phyloP scores from a whole-genome alignment of 1,139 yeast species.

The Yamadazyma membranifaciens region DNA sequence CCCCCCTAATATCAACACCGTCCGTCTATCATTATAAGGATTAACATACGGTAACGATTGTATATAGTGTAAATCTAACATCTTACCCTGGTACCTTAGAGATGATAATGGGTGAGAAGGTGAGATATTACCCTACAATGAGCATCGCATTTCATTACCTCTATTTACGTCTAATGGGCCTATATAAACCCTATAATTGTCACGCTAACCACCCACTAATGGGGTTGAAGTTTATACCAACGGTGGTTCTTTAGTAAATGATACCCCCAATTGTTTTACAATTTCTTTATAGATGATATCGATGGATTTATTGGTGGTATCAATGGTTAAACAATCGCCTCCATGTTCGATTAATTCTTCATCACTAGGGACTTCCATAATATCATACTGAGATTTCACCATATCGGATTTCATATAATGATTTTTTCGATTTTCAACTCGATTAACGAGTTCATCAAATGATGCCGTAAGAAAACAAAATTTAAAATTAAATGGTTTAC shows the following conservation, averaged over 20 bases:
- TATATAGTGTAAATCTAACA: slow-evolving; percentile 8
- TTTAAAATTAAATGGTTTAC: slow-evolving; percentile 37
- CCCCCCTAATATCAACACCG: slow-evolving; percentile 77
- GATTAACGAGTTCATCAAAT: slow-evolving; percentile 53
- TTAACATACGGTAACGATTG: slow-evolving; percentile 34
- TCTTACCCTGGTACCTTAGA: too few species aligned
- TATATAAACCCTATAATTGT: too few species aligned
- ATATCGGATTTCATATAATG: slow-evolving; percentile 87
- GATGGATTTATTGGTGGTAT: slow-evolving; percentile 41
- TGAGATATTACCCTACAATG: too few species aligned
- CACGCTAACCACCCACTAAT: too few species aligned
- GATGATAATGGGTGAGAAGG: not conserved
- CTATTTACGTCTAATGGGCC: too few species aligned
- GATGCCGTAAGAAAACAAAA: slow-evolving; percentile 70
- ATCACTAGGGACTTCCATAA: slow-evolving; percentile 66
- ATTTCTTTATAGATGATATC: slow-evolving; percentile 26
- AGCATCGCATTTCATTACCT: not conserved
- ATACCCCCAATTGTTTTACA: slow-evolving; percentile 4
- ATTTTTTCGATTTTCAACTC: slow-evolving; percentile 62
- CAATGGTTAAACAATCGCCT: slow-evolving; percentile 36
- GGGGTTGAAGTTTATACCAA: too few species aligned
- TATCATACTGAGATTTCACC: slow-evolving; percentile 75
- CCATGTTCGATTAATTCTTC: slow-evolving; percentile 38
- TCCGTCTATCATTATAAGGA: slow-evolving; percentile 45
- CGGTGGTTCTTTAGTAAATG: not conserved